Base-by-base conservation (phyloP, 2,329 filamentous ascomycete species). In the Penicillium polonicum region DNA sequence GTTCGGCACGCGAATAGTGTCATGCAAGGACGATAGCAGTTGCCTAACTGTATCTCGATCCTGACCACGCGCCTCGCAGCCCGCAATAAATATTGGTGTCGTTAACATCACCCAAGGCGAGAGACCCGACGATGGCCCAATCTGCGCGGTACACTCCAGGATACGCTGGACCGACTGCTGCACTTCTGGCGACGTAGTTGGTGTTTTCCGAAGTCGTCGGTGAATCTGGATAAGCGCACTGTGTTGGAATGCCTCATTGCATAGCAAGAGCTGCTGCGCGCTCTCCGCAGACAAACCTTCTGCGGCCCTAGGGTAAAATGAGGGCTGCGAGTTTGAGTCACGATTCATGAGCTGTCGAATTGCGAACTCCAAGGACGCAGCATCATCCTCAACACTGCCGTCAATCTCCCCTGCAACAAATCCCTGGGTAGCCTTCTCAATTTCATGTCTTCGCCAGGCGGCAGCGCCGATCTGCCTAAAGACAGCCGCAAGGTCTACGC, bases 231-330 rank as follows among this genome's bases (percentile, higher is more conserved):
- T 77, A 31, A 78, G 68, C 3, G 76, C 76, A 21, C 75, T 73
- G 45, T 77, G 74, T 49, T 78, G 76, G 52, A 77, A 78, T 4
- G 76, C 74, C 57, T 75, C 70, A 57, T 78, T 78, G 59, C 76
- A 78, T 21, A 75, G 65, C 13, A 67, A 64, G 33, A 78, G 74
- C 52, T 77, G 70, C 17, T 66, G 64, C 10, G 74, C 68, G n/a
- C 66, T 70, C 13, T 70, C 65, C 9, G 65, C 52, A 0, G 73
- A 70, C 7, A 76, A 58, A 3, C 66, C 68, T 52, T 74, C 68
- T 12, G 62, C 69, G 8, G 74, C 71, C 2, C 71, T 73, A 1
- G 73, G 73, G 48, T 76, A 75, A 39, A 76, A 74, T 2, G 64
- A 65, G 23, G 74, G 72, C 17, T 65, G 64, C 2, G 65, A 63